Evolutionary conservation across 2,329 filamentous ascomycete genomes (phyloP).

Genomic region (Rhinocladiella mackenziei): DNA sequence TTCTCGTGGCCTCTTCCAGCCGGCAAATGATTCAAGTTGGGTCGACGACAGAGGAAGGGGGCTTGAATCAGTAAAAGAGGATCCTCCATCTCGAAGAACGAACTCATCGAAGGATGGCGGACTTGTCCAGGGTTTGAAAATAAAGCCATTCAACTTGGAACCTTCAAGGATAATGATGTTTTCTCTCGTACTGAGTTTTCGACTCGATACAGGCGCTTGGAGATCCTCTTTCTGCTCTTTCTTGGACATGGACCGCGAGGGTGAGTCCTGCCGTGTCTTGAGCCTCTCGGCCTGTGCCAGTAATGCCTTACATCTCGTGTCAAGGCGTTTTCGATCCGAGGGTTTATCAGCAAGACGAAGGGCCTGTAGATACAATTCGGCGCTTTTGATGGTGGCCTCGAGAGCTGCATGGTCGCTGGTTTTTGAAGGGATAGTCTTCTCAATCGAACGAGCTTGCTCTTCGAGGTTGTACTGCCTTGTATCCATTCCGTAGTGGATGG

Average conservation of each 20-base stretch:
- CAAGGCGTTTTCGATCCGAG: slow-evolving; percentile 63
- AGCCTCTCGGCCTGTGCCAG: slow-evolving; percentile 71
- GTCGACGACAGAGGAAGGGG: slow-evolving; percentile 68
- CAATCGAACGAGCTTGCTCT: slow-evolving; percentile 20
- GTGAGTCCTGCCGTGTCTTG: slow-evolving; percentile 47
- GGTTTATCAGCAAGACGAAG: slow-evolving; percentile 57
- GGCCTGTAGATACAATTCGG: slow-evolving; percentile 77
- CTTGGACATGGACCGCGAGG: neutral
- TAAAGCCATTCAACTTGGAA: slow-evolving; percentile 74
- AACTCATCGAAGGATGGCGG: slow-evolving; percentile 63
- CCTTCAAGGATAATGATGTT: slow-evolving; percentile 71
- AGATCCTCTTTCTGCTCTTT: slow-evolving; percentile 25
- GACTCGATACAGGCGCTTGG: slow-evolving; percentile 43
- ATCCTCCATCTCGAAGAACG: slow-evolving; percentile 45
- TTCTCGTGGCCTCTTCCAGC: slow-evolving; percentile 75
- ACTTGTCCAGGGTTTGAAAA: slow-evolving; percentile 80
- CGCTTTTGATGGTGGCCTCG: slow-evolving; percentile 68
- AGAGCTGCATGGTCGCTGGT: slow-evolving; percentile 59
- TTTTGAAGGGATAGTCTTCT: slow-evolving; percentile 15
- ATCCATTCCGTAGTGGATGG: slow-evolving; percentile 6
- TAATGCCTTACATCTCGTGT: slow-evolving; percentile 64
- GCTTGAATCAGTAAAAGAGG: slow-evolving; percentile 62
- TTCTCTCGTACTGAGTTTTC: slow-evolving; percentile 65
- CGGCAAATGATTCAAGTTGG: slow-evolving; percentile 72
- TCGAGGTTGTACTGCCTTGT: slow-evolving; percentile 18